These are phyloP conservation scores for Talaromyces proteolyticus DNA, from an alignment of 495 filamentous ascomycete species.

Conservation along the genomic window DNA sequence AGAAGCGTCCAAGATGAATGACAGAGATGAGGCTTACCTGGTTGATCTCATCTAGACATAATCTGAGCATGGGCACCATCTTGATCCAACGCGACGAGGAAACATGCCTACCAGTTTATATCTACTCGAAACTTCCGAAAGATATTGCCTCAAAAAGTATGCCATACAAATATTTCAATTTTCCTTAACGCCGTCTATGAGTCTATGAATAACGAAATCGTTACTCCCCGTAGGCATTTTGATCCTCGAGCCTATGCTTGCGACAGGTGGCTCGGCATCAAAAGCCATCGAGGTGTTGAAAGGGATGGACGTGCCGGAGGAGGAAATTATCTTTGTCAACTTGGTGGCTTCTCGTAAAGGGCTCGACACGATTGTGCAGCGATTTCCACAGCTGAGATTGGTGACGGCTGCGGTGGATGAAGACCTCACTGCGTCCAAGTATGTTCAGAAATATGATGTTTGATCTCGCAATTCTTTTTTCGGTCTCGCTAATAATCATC, in stretches of 20 bases:
- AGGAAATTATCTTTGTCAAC: slow-evolving; percentile 15
- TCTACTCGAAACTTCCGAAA: slow-evolving; percentile 15
- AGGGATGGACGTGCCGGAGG: slow-evolving; percentile 10
- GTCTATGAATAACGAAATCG: not conserved
- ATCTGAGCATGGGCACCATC: slow-evolving; percentile 14
- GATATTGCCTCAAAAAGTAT: slow-evolving; percentile 9
- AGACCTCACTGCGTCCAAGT: slow-evolving; percentile 14
- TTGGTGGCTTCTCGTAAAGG: slow-evolving; percentile 12
- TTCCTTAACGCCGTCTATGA: not conserved
- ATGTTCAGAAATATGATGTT: slow-evolving; percentile 1
- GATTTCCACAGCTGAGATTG: slow-evolving; percentile 10
- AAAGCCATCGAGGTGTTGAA: slow-evolving; percentile 12
- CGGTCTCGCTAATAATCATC: not conserved
- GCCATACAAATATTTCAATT: not conserved
- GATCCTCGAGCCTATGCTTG: slow-evolving; percentile 18
- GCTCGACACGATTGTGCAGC: slow-evolving; percentile 6
- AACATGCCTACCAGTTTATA: slow-evolving; percentile 10
- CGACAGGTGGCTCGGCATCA: slow-evolving; percentile 14
- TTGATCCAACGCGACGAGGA: slow-evolving; percentile 18
- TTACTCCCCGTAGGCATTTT: slow-evolving; percentile 13
- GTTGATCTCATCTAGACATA: not conserved
- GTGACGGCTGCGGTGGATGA: slow-evolving; percentile 15
- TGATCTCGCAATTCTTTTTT: not conserved
- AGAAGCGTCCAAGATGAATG: not conserved
- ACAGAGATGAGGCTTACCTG: not conserved